Evolutionary conservation across 768 basidiomycete species (phyloP).

Genomic region (Dendrothele bispora): DNA sequence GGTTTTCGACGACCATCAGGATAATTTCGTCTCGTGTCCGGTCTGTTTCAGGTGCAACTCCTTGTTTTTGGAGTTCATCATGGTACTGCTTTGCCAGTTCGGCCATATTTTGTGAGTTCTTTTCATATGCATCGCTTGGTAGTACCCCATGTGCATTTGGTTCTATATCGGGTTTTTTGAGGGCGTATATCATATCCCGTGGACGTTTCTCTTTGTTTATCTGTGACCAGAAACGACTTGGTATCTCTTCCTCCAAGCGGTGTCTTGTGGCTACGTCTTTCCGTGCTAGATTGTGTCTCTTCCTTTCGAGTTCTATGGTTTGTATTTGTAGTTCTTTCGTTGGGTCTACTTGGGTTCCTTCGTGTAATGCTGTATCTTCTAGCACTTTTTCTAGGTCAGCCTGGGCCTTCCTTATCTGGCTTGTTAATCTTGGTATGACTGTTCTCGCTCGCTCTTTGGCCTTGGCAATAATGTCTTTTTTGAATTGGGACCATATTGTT

Average conservation of each 20-base stretch:
- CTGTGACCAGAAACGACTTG: slow-evolving; percentile 16
- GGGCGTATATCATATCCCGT: slow-evolving; percentile 15
- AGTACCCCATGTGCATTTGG: not conserved
- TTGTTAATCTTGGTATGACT: slow-evolving; percentile 5
- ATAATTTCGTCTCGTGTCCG: too few relatives aligned
- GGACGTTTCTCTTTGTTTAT: slow-evolving; percentile 8
- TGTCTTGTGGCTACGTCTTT: slow-evolving; percentile 1
- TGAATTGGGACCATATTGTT: slow-evolving; percentile 3
- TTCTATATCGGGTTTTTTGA: not conserved
- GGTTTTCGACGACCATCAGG: too few relatives aligned
- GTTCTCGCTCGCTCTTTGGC: slow-evolving; percentile 10
- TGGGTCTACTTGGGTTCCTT: not conserved
- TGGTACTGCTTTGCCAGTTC: slow-evolving; percentile 28
- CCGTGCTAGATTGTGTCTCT: slow-evolving; percentile 8
- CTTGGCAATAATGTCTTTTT: not conserved
- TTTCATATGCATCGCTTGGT: slow-evolving; percentile 13
- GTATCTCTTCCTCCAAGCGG: slow-evolving; percentile 10
- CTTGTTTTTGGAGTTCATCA: slow-evolving; percentile 21
- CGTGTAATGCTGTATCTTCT: not conserved
- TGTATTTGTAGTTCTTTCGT: slow-evolving; percentile 1
- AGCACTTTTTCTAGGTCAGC: not conserved
- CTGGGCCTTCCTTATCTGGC: slow-evolving; percentile 3
- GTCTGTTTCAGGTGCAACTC: not conserved
- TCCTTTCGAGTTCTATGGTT: slow-evolving; percentile 5
- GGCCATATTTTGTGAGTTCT: slow-evolving; percentile 27